Evolutionary conservation across 148 eudicot species (phyloP).

Genomic region (Tetragonia tetragonoides): DNA sequence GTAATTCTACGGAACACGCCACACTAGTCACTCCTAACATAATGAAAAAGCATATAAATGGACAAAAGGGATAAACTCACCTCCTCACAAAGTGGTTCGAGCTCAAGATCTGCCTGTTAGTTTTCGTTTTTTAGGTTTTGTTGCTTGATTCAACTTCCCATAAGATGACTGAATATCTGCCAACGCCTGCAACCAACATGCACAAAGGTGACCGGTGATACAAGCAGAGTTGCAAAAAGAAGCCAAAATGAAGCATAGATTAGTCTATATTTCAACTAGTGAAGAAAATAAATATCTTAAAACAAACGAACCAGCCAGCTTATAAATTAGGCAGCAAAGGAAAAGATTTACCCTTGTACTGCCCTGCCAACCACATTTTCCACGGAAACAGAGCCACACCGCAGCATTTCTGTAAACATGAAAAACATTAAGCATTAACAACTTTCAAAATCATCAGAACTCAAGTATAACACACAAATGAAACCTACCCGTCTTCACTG

Average conservation of each 20-base stretch:
- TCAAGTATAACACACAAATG: slow-evolving; percentile 16
- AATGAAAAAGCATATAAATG: neutral
- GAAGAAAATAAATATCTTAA: neutral
- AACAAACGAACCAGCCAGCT: neutral
- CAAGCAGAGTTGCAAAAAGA: neutral
- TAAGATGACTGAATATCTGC: slow-evolving; percentile 48
- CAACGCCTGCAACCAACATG: slow-evolving; percentile 51
- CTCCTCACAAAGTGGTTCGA: slow-evolving; percentile 67
- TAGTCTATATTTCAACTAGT: neutral
- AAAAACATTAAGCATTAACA: neutral
- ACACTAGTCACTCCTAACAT: neutral
- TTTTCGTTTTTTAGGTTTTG: slow-evolving; percentile 37
- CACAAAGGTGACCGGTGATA: neutral
- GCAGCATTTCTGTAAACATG: slow-evolving; percentile 48
- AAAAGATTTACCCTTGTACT: slow-evolving; percentile 36
- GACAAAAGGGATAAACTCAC: slow-evolving; percentile 31
- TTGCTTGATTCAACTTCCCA: slow-evolving; percentile 32
- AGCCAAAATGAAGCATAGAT: neutral
- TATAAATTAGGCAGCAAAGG: neutral
- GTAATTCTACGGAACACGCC: neutral
- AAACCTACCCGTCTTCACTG: slow-evolving; percentile 54
- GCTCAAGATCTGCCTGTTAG: slow-evolving; percentile 49
- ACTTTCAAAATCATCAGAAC: neutral
- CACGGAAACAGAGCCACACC: slow-evolving; percentile 62
- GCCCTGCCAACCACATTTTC: slow-evolving; percentile 84